Conservation (phyloP, 2,329 filamentous ascomycete species). For the Basipetospora chlamydospora region DNA sequence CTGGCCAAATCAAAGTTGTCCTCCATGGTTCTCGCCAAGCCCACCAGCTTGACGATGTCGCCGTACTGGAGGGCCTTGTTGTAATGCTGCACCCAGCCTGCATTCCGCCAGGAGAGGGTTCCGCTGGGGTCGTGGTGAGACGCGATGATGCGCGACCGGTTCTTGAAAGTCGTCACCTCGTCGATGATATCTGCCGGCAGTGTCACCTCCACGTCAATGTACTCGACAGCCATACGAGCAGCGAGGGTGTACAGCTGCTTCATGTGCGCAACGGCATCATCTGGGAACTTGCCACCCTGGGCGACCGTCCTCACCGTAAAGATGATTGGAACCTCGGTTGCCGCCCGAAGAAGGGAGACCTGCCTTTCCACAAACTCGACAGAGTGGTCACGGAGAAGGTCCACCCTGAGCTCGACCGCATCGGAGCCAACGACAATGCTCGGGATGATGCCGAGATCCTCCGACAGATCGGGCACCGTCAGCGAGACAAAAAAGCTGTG, state of each 20-base stretch:
- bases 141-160: slow-evolving; percentile 71
- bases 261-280: slow-evolving; percentile 56
- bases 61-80: slow-evolving; percentile 82
- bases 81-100: slow-evolving; percentile 83
- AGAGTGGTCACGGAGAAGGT: slow-evolving; percentile 65
- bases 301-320: slow-evolving; percentile 79
- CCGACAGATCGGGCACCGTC: slow-evolving; percentile 61
- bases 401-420: slow-evolving; percentile 86
- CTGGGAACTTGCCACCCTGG: slow-evolving; percentile 81
- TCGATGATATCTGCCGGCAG: slow-evolving; percentile 65
- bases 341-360: slow-evolving; percentile 61
- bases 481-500: slow-evolving; percentile 88
- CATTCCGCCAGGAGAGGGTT: slow-evolving; percentile 73
- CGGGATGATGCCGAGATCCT: slow-evolving; percentile 49
- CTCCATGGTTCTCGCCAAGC: slow-evolving; percentile 57
- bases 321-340: slow-evolving; percentile 64
- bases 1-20: slow-evolving; percentile 76
- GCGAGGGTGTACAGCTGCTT: slow-evolving; percentile 64
- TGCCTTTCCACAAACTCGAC: slow-evolving; percentile 71
- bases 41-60: slow-evolving; percentile 89
- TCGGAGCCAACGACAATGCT: slow-evolving; percentile 72
- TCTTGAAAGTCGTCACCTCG: slow-evolving; percentile 49
- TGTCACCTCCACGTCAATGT: slow-evolving; percentile 83
- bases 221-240: slow-evolving; percentile 75
- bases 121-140: slow-evolving; percentile 85